These are phyloP conservation scores for Petrea volubilis DNA, from an alignment of 257 asterid species.

Conservation along the genomic window DNA sequence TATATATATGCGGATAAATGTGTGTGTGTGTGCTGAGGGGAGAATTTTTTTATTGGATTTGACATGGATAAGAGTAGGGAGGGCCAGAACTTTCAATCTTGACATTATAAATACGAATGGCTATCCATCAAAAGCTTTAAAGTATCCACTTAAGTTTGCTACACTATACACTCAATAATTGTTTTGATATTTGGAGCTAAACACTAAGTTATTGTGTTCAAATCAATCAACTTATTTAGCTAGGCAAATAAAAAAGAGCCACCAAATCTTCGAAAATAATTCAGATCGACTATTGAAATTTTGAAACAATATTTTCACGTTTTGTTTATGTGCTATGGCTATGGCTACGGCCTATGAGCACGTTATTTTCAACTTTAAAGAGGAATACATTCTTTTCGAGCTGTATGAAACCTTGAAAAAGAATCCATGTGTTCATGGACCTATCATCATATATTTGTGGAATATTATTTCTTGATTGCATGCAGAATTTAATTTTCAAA, in stretches of 20 bases:
- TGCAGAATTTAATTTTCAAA: conserved; percentile 11
- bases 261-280: not conserved
- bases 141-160: conserved; percentile 27
- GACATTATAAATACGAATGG: not conserved
- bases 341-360: too few species aligned
- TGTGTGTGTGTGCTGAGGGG: too few species aligned
- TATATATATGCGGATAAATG: too few species aligned
- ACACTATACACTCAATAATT: conserved; percentile 17
- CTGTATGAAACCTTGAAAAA: conserved; percentile 14
- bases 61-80: too few species aligned
- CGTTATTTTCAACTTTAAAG: conserved; percentile 23
- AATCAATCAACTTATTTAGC: not conserved
- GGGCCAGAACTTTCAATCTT: too few species aligned
- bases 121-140: not conserved
- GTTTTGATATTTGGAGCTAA: not conserved
- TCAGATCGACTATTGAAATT: not conserved
- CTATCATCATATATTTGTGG: not conserved
- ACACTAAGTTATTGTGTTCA: not conserved
- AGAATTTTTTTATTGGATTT: too few species aligned
- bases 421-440: conserved; percentile 3
- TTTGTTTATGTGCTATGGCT: conserved; percentile 9
- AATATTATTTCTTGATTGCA: conserved; percentile 1
- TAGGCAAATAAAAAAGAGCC: not conserved
- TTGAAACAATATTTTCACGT: conserved; percentile 16
- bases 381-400: conserved; percentile 32